These are phyloP conservation scores for Fusarium sarcochroum DNA, from an alignment of 2,329 filamentous ascomycete species.

Conservation along the genomic window DNA sequence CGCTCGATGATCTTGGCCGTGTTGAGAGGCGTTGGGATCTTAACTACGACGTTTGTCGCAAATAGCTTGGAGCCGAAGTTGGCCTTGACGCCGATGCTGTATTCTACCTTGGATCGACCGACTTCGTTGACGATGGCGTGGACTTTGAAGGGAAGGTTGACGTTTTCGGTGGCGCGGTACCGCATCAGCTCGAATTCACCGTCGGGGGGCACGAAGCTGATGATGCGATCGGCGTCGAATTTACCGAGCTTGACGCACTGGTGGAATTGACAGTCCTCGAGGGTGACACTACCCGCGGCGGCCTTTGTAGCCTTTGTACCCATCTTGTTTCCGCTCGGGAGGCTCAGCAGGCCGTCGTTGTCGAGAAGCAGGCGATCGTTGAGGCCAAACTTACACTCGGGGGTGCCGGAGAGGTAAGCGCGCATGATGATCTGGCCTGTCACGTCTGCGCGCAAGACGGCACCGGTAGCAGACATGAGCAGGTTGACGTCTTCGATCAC, in stretches of 20 bases:
- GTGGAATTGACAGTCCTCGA: constrained; percentile 99
- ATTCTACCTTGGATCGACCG: constrained; percentile 97
- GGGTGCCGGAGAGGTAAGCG: constrained; percentile 94
- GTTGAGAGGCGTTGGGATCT: constrained; percentile 96
- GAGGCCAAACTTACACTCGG: constrained; percentile 98
- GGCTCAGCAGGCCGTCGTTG: constrained; percentile 74
- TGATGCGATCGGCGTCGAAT: constrained; percentile 96
- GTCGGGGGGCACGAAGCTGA: constrained; percentile 96
- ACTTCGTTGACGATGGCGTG: constrained; percentile 99
- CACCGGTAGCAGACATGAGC: constrained; percentile 97
- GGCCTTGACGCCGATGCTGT: constrained; percentile 96
- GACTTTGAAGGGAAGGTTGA: constrained; percentile 98
- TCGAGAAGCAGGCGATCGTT: constrained; percentile 97
- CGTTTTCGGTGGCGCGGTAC: constrained; percentile 97
- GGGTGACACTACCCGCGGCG: constrained; percentile 92
- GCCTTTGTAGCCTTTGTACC: constrained; percentile 94
- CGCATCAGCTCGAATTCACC: constrained; percentile 99
- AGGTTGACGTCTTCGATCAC: constrained; percentile 99
- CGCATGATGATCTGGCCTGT: constrained; percentile 99
- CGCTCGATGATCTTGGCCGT: constrained; percentile 94
- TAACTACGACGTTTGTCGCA: constrained; percentile 94
- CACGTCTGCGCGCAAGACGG: constrained; percentile 94
- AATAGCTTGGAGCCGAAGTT: constrained; percentile 98
- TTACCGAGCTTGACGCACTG: constrained; percentile 98
- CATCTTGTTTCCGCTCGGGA: constrained; percentile 81